These are phyloP conservation scores for Eimeria mitis DNA, from an alignment of 169 alveolate species.

Conservation along the genomic window DNA sequence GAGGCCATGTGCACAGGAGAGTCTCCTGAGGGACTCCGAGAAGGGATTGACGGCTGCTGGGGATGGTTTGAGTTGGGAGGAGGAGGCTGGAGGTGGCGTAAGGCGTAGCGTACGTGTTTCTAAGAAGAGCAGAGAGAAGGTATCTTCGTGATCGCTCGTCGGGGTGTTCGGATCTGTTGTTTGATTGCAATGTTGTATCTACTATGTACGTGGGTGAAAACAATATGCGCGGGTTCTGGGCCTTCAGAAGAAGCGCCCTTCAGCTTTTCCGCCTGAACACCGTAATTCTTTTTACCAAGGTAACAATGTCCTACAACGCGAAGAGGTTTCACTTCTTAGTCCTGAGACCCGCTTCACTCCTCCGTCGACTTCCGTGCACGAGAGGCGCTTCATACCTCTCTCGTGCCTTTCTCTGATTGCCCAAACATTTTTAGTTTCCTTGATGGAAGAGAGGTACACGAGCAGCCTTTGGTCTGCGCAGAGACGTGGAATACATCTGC, in stretches of 20 bases:
- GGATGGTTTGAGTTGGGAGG: neutral
- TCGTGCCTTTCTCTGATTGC: neutral
- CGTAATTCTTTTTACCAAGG: neutral
- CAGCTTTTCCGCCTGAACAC: neutral
- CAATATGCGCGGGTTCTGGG: neutral
- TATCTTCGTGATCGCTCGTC: neutral
- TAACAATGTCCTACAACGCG: neutral
- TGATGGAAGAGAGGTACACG: neutral
- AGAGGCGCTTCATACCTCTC: neutral
- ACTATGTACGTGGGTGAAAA: neutral
- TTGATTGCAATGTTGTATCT: neutral
- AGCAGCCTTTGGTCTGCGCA: neutral
- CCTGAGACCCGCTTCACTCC: neutral
- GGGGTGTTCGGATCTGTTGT: neutral
- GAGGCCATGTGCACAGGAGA: neutral
- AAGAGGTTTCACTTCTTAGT: neutral
- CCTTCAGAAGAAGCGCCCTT: neutral
- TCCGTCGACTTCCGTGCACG: neutral
- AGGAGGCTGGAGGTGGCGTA: neutral
- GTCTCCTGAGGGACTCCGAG: neutral
- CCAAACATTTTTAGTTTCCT: neutral
- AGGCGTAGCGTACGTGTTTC: slow-evolving; percentile 38
- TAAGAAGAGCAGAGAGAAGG: neutral
- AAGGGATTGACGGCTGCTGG: neutral
- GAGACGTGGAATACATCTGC: neutral